Conservation (phyloP, 192 early-diverging fungal genomes). For the Podila epicladia region DNA sequence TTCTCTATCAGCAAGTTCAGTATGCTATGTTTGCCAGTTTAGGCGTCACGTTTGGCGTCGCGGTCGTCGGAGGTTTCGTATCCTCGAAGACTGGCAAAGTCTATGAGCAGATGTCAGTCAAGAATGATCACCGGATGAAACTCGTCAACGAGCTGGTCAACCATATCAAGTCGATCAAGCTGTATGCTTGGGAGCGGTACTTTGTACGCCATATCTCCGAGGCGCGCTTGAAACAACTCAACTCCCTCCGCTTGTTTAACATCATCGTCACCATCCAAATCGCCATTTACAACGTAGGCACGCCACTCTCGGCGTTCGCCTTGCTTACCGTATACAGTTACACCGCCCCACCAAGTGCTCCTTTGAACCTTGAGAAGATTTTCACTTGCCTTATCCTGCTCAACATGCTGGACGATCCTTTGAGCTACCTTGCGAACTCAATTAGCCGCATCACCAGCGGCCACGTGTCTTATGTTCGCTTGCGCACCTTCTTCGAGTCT, state of each 20-base stretch:
- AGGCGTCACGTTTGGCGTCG: slow-evolving; percentile 19
- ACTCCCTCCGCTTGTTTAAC: slow-evolving; percentile 24
- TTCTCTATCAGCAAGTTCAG: slow-evolving; percentile 36
- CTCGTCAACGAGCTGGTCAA: slow-evolving; percentile 72
- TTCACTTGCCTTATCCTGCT: slow-evolving; percentile 83
- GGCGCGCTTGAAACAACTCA: slow-evolving; percentile 47
- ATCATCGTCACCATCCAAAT: slow-evolving; percentile 1
- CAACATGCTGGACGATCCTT: slow-evolving; percentile 80
- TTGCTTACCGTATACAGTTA: slow-evolving; percentile 43
- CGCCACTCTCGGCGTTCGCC: slow-evolving; percentile 51
- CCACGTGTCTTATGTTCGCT: slow-evolving; percentile 71
- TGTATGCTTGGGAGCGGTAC: slow-evolving; percentile 73
- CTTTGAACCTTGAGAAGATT: slow-evolving; percentile 64
- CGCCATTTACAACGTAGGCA: slow-evolving; percentile 25
- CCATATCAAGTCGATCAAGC: slow-evolving; percentile 76
- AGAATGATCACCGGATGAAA: slow-evolving; percentile 71
- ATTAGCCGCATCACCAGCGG: slow-evolving; percentile 71
- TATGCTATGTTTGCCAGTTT: slow-evolving; percentile 45
- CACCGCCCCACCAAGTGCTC: slow-evolving; percentile 19
- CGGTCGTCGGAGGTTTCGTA: neutral
- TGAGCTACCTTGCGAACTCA: slow-evolving; percentile 67
- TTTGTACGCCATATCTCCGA: slow-evolving; percentile 46
- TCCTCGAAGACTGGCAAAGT: neutral
- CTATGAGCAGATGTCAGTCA: slow-evolving; percentile 9
- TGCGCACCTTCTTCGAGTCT: slow-evolving; percentile 70